phyloP scores from a whole-genome alignment of 164 flowering plant species.

The Vitis vinifera region DNA sequence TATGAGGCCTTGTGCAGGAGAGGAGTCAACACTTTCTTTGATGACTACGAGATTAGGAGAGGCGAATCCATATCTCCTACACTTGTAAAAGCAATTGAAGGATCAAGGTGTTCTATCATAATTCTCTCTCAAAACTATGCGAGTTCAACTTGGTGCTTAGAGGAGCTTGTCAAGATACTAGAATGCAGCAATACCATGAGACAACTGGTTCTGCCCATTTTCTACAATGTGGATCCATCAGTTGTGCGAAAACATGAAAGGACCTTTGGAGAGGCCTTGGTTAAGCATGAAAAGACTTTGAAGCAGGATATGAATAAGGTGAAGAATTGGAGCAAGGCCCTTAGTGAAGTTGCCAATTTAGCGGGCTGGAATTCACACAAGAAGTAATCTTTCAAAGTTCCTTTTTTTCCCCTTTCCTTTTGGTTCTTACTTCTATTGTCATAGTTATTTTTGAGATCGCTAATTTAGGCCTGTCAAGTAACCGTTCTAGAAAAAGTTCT shows the following conservation, averaged over 20 bases:
- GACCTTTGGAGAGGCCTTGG: not conserved
- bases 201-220: conserved; percentile 4
- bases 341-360: too few relatives aligned
- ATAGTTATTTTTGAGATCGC: too few relatives aligned
- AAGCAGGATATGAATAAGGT: too few relatives aligned
- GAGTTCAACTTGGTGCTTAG: conserved; percentile 6
- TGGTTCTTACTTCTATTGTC: too few relatives aligned
- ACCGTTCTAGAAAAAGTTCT: too few relatives aligned
- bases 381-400: too few relatives aligned
- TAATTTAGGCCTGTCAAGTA: too few relatives aligned
- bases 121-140: conserved; percentile 11
- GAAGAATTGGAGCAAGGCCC: too few relatives aligned
- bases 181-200: not conserved
- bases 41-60: not conserved
- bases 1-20: conserved; percentile 1
- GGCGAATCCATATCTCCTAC: not conserved
- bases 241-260: conserved; percentile 4
- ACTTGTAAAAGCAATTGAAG: not conserved
- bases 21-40: not conserved
- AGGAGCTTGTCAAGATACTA: conserved; percentile 5
- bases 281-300: not conserved
- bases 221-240: conserved; percentile 9
- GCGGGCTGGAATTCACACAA: too few relatives aligned
- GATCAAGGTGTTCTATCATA: not conserved
- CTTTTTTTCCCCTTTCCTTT: too few relatives aligned